Evolutionary conservation across 1,139 yeast genomes (phyloP).

Genomic region (Hansenula anomala): DNA sequence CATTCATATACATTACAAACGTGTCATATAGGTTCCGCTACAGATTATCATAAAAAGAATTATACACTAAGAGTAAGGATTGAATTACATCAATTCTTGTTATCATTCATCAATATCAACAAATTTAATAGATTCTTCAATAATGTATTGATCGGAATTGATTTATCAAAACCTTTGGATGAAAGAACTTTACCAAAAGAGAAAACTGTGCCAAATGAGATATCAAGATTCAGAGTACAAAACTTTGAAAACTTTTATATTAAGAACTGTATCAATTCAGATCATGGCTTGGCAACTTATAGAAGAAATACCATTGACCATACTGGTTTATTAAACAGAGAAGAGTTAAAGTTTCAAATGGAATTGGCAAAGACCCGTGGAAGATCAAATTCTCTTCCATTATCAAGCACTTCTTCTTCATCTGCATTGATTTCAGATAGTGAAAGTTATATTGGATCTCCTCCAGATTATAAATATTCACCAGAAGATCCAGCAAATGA

Average conservation of each 20-base stretch:
- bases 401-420: not conserved
- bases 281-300: constrained; percentile 6
- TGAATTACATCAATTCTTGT: constrained; percentile 37
- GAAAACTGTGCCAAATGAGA: constrained; percentile 31
- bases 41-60: constrained; percentile 5
- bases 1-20: constrained; percentile 10
- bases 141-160: constrained; percentile 32
- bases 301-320: constrained; percentile 22
- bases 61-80: constrained; percentile 33
- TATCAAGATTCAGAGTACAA: constrained; percentile 9
- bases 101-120: constrained; percentile 41
- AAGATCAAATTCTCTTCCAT: not conserved
- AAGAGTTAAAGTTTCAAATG: not conserved
- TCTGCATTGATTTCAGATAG: not conserved
- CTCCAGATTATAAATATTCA: not conserved
- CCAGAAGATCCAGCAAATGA: not conserved
- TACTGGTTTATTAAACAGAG: not conserved
- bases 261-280: not conserved
- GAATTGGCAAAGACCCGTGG: not conserved
- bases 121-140: constrained; percentile 39
- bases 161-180: constrained; percentile 34
- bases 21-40: constrained; percentile 8
- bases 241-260: constrained; percentile 1
- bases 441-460: not conserved
- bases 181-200: constrained; percentile 23